Conservation (phyloP, 2,329 filamentous ascomycete species). For the Penicillium sp. region DNA sequence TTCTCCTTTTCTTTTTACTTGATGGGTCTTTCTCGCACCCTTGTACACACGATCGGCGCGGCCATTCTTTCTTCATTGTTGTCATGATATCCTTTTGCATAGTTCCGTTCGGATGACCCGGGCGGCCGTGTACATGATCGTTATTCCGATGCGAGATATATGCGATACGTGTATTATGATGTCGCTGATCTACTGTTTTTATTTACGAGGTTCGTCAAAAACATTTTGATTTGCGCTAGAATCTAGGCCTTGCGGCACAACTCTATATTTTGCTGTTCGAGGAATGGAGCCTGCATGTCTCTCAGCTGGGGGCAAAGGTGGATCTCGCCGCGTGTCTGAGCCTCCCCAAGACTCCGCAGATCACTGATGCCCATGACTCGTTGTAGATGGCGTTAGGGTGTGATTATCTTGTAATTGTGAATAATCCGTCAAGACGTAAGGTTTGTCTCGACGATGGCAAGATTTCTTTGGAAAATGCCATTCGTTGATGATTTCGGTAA, state of each 20-base stretch:
- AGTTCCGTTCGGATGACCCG: constrained; percentile 16
- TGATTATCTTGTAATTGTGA: not conserved
- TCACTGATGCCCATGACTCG: constrained; percentile 13
- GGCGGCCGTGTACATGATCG: constrained; percentile 19
- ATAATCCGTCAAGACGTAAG: not conserved
- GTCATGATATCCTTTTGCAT: constrained; percentile 15
- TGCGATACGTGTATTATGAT: not conserved
- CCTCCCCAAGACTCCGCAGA: constrained; percentile 5
- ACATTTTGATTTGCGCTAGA: not conserved
- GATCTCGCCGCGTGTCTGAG: constrained; percentile 10
- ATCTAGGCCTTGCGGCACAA: not conserved
- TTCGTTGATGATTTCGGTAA: not conserved
- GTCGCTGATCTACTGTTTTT: not conserved
- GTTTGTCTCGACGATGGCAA: not conserved
- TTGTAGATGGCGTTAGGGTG: not conserved
- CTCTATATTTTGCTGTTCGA: constrained; percentile 1
- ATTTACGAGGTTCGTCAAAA: not conserved
- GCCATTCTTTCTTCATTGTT: constrained; percentile 19
- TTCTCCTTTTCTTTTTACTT: not conserved
- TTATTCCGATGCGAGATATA: constrained; percentile 11
- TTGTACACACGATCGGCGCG: constrained; percentile 30
- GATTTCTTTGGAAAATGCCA: not conserved
- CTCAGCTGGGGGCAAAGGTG: constrained; percentile 3
- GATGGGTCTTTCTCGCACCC: constrained; percentile 14
- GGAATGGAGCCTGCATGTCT: constrained; percentile 4